Evolutionary conservation across 2,329 filamentous ascomycete species (phyloP).

Genomic region (Rutstroemia sp.): DNA sequence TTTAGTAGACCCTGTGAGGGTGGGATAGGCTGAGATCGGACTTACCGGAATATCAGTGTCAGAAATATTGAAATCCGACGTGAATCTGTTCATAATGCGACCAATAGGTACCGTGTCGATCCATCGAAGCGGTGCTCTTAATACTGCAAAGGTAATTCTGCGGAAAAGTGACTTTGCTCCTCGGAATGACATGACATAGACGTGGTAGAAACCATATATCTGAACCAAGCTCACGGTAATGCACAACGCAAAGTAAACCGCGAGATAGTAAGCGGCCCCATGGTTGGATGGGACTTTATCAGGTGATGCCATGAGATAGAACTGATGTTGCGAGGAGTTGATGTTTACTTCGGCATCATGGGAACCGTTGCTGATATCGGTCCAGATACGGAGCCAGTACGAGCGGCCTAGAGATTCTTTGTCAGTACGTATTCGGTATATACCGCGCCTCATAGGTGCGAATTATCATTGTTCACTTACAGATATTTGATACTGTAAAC

Average conservation of each 20-base stretch:
- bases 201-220: slow-evolving; percentile 45
- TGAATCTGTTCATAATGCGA: slow-evolving; percentile 68
- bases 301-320: not conserved
- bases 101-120: slow-evolving; percentile 70
- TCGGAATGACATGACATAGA: slow-evolving; percentile 55
- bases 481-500: not conserved
- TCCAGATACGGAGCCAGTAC: slow-evolving; percentile 10
- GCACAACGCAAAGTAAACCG: slow-evolving; percentile 6
- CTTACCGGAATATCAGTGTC: slow-evolving; percentile 7
- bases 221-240: not conserved
- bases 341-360: too few relatives aligned
- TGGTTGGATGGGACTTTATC: not conserved
- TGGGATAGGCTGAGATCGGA: too few relatives aligned
- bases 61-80: slow-evolving; percentile 51
- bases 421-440: not conserved
- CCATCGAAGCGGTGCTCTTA: slow-evolving; percentile 67
- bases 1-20: too few relatives aligned
- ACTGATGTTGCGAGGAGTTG: too few relatives aligned
- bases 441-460: too few relatives aligned
- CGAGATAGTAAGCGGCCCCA: slow-evolving; percentile 5
- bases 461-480: not conserved
- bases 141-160: slow-evolving; percentile 54
- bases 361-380: not conserved
- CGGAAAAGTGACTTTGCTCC: slow-evolving; percentile 61
- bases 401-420: not conserved